Evolutionary conservation across 116 monocot genomes (phyloP).

Genomic region (Cymodocea nodosa): DNA sequence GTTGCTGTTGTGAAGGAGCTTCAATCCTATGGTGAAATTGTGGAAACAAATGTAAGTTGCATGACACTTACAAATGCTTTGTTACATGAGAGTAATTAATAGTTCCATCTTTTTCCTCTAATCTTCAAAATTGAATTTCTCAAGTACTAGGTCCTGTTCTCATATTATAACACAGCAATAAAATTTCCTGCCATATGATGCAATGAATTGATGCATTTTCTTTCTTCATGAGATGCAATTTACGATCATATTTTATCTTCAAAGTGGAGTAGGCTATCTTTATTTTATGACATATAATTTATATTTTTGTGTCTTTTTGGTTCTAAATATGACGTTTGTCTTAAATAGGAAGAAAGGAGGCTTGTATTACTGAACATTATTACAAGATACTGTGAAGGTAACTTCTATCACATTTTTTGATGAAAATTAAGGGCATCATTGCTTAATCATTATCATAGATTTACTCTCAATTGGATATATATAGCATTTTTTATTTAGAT

Average conservation of each 20-base stretch:
- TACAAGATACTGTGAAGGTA: conserved; percentile 50
- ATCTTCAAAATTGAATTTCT: neutral
- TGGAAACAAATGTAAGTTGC: conserved; percentile 56
- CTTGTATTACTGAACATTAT: conserved; percentile 37
- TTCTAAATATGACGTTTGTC: conserved; percentile 4
- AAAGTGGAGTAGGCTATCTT: neutral
- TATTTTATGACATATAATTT: neutral
- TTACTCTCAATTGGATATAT: too few species aligned
- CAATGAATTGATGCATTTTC: too few species aligned
- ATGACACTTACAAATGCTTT: neutral
- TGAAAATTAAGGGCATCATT: neutral
- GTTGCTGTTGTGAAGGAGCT: conserved; percentile 64
- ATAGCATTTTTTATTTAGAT: too few species aligned
- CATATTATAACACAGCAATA: neutral
- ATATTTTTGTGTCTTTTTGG: neutral
- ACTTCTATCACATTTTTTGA: neutral
- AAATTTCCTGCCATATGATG: neutral
- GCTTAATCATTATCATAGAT: too few species aligned
- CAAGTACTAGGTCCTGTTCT: neutral
- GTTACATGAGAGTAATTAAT: neutral
- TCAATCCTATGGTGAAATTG: conserved; percentile 67
- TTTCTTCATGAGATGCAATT: too few species aligned
- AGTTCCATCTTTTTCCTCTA: neutral
- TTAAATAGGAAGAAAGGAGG: conserved; percentile 21
- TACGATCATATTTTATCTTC: too few species aligned